phyloP scores from a whole-genome alignment of 805 yeast genomes.

The Ogataea kodamae region DNA sequence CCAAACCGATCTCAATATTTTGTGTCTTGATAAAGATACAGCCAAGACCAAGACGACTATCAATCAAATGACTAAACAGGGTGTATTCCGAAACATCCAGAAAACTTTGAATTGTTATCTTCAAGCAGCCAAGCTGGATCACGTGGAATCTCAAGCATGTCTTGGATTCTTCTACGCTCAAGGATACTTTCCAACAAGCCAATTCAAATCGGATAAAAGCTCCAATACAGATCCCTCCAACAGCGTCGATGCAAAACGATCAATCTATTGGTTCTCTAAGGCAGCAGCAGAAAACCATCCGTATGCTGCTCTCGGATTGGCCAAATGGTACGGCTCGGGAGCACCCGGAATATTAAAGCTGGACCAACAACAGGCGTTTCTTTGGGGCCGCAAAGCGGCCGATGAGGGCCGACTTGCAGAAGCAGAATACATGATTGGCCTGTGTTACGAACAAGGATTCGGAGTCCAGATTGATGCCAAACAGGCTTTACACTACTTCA shows the following conservation, averaged over 20 bases:
- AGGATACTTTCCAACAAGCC: constrained; percentile 42
- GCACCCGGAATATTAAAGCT: constrained; percentile 48
- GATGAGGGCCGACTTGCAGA: constrained; percentile 51
- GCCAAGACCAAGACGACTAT: constrained; percentile 33
- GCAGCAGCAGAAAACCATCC: constrained; percentile 65
- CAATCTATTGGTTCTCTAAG: constrained; percentile 71
- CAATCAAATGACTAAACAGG: constrained; percentile 31
- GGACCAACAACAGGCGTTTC: constrained; percentile 61
- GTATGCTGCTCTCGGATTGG: constrained; percentile 65
- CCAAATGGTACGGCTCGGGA: constrained; percentile 79
- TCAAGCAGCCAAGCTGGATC: constrained; percentile 57
- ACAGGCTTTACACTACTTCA: constrained; percentile 48
- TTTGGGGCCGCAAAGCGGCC: constrained; percentile 64
- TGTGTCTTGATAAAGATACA: constrained; percentile 27
- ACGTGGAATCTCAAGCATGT: constrained; percentile 65
- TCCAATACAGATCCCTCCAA: constrained; percentile 28
- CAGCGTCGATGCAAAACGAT: constrained; percentile 48
- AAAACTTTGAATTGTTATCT: constrained; percentile 51
- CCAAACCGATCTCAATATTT: constrained; percentile 33
- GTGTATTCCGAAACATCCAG: constrained; percentile 34
- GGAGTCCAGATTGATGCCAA: constrained; percentile 44
- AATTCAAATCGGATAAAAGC: constrained; percentile 33
- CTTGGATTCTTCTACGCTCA: constrained; percentile 72
- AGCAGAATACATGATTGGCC: constrained; percentile 68
- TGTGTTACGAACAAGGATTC: constrained; percentile 63